Base-by-base conservation (phyloP, 2,329 filamentous ascomycete genomes). In the Fusarium tupiense region DNA sequence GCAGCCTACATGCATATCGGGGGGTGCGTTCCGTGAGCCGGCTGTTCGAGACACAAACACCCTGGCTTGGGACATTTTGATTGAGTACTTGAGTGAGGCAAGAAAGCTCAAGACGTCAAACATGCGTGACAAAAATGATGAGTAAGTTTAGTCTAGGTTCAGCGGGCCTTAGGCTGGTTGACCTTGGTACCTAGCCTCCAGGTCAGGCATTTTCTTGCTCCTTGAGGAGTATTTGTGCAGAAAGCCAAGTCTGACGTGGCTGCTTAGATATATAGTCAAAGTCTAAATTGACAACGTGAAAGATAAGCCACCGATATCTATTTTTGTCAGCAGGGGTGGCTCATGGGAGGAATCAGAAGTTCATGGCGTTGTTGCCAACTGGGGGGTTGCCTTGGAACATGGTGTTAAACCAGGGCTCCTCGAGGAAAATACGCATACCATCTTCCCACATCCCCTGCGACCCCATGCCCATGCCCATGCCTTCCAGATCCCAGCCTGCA, bases 381-480 rank as follows among this genome's bases (percentile, higher is more conserved):
- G 81, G 80, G 2, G 81, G 82, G 31, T 84, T 72, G 19, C 79
- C 80, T 53, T 82, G 80, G 29, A 85, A 82, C 64, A 81, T 79
- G 56, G 82, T 80, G 14, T 76, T 82, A 63, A 85, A 81, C 81
- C 84, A 85, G 20, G 83, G 81, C 63, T 86, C 84, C 64, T 82
- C 80, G 58, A 85, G 77, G 59, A 83, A 78, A 68, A 82, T 82
- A 40, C 80, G 78, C 58, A 82, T 78, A 14, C 81, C 81, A 22
- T 82, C 80, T 67, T 81, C 80, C 61, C 81, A 78, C 61, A 77
- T 74, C 40, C 77, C 78, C 54, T 78, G 77, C 8, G 72, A 62
- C 13, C 78, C 79, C 14, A 72, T 69, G 3, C 75, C 76, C 24
- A 81, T 57, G 33, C 78, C 80, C 44, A 82, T 65, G 22, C 76